Base-by-base conservation (phyloP, 148 eudicot species). In the Cornus suecica region DNA sequence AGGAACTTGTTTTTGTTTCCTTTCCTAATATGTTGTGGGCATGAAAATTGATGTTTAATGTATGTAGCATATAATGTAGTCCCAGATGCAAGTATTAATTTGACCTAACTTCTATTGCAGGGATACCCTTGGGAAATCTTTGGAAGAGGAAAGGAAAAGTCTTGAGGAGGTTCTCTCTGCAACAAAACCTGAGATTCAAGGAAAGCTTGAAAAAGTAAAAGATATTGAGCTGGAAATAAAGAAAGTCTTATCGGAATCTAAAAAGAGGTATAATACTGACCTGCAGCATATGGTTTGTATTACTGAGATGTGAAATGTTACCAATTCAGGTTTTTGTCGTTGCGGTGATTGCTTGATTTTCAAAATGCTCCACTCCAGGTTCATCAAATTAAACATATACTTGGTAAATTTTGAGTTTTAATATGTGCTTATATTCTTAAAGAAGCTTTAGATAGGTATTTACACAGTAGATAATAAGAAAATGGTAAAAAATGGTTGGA, bases 191-290 rank as follows among this genome's bases (percentile, higher is more conserved):
- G 80, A 78, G 65, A 77, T 79, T 45, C 68, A 80, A 48, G 82
- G 56, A 69, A 91, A 87, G 81, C 83, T 81, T 74, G 66, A 77
- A 75, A 81, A 68, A 64, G 76, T 80, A 64, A 83, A 91, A 80
- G 84, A 79, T 45, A 80, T 86, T 76, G 88, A 87, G 68, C 42
- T 70, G 69, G 89, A 86, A 79, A 82, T 75, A 42, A 82, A 83
- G 65, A 68, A 84, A 65, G 77, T 87, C 68, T 71, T 81, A 32
- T 86, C 87, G 29, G 90, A 89, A 84, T 80, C 69, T 45, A 82
- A 81, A 74, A 78, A 30, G 68, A 84, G 97, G 96, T 91, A 85
- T 5, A 25, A 74, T 68, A 16, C 66, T 29, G 27, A 8, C 23
- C n/a, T 28, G 6, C 27, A 10, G 64, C 22, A 26, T 32, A 2